Conservation (phyloP, 345 rosid species). For the Camelina hispida region DNA sequence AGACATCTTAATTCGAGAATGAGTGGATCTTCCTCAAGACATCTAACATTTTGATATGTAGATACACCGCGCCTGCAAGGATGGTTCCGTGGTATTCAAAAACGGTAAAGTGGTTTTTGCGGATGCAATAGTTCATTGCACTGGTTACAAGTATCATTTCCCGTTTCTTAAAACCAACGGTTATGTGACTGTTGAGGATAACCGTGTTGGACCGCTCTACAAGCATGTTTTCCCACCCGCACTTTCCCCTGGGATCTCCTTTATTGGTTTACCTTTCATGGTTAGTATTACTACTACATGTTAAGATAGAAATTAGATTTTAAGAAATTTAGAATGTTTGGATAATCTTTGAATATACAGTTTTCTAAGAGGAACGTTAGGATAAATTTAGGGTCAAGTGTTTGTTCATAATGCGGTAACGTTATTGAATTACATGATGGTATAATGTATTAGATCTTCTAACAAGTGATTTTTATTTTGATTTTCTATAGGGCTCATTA, state of each 20-base stretch:
- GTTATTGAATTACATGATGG: not conserved
- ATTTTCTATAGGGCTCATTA: not conserved
- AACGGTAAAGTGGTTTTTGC: not conserved
- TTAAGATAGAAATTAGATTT: not conserved
- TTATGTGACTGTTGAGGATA: slow-evolving; percentile 65
- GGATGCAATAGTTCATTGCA: not conserved
- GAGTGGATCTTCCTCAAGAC: no score
- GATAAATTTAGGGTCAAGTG: no score
- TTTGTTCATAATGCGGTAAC: not conserved
- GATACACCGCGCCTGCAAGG: not conserved
- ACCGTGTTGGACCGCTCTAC: slow-evolving; percentile 74
- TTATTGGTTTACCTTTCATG: slow-evolving; percentile 62
- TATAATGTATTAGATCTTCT: not conserved
- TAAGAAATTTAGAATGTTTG: not conserved
- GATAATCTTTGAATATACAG: not conserved
- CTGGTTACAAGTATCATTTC: slow-evolving; percentile 49
- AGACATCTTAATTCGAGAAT: no score
- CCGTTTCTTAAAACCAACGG: slow-evolving; percentile 74
- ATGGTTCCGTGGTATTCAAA: not conserved
- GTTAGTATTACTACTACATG: not conserved
- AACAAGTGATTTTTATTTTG: not conserved
- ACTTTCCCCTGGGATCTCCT: slow-evolving; percentile 71
- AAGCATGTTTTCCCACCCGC: slow-evolving; percentile 69
- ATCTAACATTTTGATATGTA: not conserved
- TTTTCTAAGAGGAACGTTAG: no score